Base-by-base conservation (phyloP, 805 yeast species). In the Sugiyamaella chiloensis region DNA sequence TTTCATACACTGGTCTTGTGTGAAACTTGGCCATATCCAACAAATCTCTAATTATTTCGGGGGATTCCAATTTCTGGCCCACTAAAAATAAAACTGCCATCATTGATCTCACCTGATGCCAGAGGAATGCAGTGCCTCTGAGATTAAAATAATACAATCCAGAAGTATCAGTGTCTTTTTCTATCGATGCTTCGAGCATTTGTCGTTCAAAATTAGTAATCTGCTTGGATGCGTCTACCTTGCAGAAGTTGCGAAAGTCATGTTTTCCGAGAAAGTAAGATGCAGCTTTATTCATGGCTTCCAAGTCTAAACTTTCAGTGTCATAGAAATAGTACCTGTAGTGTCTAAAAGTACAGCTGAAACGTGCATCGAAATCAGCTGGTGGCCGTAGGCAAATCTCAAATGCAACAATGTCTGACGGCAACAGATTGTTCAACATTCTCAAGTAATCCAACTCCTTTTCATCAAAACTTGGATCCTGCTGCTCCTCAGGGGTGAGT, bases 41-140 rank as follows among this genome's bases (percentile, higher is more conserved):
- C 50, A 93, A 67, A 2, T 79, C 74, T 9, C 65, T 63, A 1
- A 93, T 71, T 0, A 88, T 64, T 0, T 64, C 59, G 0, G 88
- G 83, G 0, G 62, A 48, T 63, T 93, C 99, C 17, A 78, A 72
- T 12, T 71, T 71, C 64, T 89, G 96, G 0, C 96, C 99, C 5
- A 89, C 81, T 20, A 85, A 66, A 46, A 93, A 79, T 47, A 93
- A 63, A 8, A 85, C 71, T 0, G 96, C 96, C 70, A 89, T 79
- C 93, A 93, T 93, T 56, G 96, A 89, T 49, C 99, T 77, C 16
- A 93, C 99, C 66, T 93, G 99, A 63, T 93, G 98, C 98, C 98
- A 93, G 47, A 93, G 67, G 57, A 93, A 93, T 6, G 98, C 99
- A 1, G 86, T 72, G 0, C 99, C 99, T 52, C 77, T 73, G 45